Conservation (phyloP, 2,329 filamentous ascomycete species). For the Colletotrichum salicis region DNA sequence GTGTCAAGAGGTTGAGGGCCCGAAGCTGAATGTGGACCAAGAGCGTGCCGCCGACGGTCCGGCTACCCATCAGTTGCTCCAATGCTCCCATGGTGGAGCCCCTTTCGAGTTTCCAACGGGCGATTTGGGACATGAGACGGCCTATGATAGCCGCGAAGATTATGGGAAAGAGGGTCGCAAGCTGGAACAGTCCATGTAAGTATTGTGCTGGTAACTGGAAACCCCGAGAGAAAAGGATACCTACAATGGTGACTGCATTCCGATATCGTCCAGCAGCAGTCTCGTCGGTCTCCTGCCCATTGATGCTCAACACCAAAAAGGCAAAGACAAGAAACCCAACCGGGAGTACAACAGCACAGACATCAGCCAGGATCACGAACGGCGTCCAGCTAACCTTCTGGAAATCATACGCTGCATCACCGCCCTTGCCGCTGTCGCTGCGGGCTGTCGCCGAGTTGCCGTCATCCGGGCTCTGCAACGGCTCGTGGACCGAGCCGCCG, state of each 20-base stretch:
- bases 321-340: background rate
- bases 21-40: conserved; percentile 41
- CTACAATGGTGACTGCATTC: background rate
- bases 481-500: background rate
- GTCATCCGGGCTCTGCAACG: too few relatives aligned
- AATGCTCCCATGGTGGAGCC: conserved; percentile 41
- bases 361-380: background rate
- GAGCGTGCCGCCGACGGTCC: conserved; percentile 42
- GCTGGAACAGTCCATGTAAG: background rate
- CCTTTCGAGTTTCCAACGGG: conserved; percentile 42
- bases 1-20: conserved; percentile 40
- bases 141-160: conserved; percentile 43
- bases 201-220: background rate
- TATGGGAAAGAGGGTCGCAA: conserved; percentile 42
- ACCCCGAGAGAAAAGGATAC: background rate
- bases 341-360: background rate
- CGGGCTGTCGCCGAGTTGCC: too few relatives aligned
- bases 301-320: background rate
- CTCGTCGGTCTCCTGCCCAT: background rate
- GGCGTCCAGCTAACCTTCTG: background rate
- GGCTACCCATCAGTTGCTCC: conserved; percentile 44
- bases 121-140: conserved; percentile 40
- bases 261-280: background rate
- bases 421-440: background rate
- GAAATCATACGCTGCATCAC: background rate